A percentile compares a stretch with the other conserved stretches of the same genome.
Evolutionary conservation across 2,329 filamentous ascomycete genomes (phyloP).

Genomic region (Chaetomiaceae sp.): DNA sequence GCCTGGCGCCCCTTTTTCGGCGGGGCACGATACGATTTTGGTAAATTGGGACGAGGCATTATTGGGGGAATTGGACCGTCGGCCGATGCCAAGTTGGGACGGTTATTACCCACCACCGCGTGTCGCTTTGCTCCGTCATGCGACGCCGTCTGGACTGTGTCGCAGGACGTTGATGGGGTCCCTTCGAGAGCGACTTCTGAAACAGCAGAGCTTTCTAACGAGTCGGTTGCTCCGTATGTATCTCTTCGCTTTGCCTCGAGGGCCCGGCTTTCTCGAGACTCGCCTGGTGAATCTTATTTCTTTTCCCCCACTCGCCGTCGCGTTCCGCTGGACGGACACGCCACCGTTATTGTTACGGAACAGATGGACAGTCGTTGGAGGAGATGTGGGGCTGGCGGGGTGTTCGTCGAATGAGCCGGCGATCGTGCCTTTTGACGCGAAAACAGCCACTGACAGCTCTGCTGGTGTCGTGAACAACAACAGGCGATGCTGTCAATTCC

Average conservation of each 20-base stretch:
- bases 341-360: background rate
- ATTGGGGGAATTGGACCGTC: background rate
- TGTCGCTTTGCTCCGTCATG: conserved; percentile 11
- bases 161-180: conserved; percentile 14
- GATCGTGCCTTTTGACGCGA: background rate
- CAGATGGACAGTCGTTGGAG: background rate
- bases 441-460: conserved; percentile 13
- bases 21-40: conserved; percentile 6
- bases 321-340: background rate
- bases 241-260: background rate
- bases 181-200: conserved; percentile 14
- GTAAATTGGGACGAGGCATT: conserved; percentile 21
- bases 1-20: conserved; percentile 9
- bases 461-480: conserved; percentile 19
- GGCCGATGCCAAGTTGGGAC: too few species aligned
- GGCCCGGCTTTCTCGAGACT: background rate
- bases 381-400: background rate
- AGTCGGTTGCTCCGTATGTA: background rate
- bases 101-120: background rate
- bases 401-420: conserved; percentile 22
- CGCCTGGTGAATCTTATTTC: background rate
- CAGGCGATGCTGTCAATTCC: background rate
- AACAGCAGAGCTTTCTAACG: conserved; percentile 10
- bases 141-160: conserved; percentile 9
- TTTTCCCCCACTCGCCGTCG: background rate